phyloP scores from a whole-genome alignment of 2,329 filamentous ascomycete genomes.

The Orbilia quercus region DNA sequence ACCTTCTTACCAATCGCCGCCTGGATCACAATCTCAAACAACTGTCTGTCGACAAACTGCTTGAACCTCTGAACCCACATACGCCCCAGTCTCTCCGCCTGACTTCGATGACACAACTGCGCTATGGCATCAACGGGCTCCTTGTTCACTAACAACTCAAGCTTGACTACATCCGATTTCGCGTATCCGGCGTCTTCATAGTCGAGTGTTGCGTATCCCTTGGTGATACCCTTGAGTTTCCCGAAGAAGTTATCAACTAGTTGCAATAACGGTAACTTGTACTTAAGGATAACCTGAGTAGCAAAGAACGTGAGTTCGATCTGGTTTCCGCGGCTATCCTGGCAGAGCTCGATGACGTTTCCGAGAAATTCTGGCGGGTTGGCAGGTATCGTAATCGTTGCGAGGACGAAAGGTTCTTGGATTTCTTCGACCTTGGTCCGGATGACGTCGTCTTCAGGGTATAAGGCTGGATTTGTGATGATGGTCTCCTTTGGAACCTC shows the following conservation, averaged over 20 bases:
- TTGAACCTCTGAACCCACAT: conserved; percentile 97
- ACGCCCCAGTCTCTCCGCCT: conserved; percentile 81
- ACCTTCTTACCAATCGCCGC: conserved; percentile 84
- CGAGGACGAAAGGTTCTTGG: conserved; percentile 79
- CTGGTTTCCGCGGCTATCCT: conserved; percentile 83
- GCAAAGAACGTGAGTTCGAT: conserved; percentile 91
- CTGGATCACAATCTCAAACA: conserved; percentile 97
- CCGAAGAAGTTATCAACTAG: conserved; percentile 98
- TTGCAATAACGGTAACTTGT: conserved; percentile 86
- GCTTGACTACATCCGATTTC: conserved; percentile 81
- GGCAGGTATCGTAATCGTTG: conserved; percentile 89
- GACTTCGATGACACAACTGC: conserved; percentile 85
- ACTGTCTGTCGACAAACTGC: conserved; percentile 92
- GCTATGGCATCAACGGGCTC: conserved; percentile 91
- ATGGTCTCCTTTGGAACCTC: conserved; percentile 69
- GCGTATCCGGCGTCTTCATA: conserved; percentile 96
- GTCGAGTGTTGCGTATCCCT: conserved; percentile 94
- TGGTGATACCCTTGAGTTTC: conserved; percentile 91
- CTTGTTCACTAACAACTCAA: conserved; percentile 94
- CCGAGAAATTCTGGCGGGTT: conserved; percentile 78
- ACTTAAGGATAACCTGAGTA: conserved; percentile 93
- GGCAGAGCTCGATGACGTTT: conserved; percentile 90
- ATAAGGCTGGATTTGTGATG: conserved; percentile 86
- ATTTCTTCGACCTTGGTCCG: conserved; percentile 71
- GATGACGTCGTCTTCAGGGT: conserved; percentile 77